Conservation (phyloP, 495 filamentous ascomycete genomes). For the Aspergillus haitiensis region DNA sequence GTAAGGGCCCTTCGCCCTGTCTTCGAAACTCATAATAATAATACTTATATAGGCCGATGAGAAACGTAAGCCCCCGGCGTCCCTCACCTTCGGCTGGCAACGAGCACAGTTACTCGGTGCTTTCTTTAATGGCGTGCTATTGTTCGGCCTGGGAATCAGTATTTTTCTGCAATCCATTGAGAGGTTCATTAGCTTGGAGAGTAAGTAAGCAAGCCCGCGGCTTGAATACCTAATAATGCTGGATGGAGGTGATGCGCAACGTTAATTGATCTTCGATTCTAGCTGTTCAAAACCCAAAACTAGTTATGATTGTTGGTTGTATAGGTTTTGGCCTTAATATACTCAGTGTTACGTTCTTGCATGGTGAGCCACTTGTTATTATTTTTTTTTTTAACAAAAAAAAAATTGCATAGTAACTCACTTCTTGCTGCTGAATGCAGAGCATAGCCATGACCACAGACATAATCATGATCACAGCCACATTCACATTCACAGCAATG, state of each 20-base stretch:
- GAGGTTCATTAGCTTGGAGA: slow-evolving; percentile 61
- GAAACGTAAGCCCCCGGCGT: slow-evolving; percentile 26
- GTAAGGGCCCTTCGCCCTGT: no score
- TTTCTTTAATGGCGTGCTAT: slow-evolving; percentile 86
- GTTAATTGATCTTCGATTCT: neutral
- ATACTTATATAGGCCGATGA: no score
- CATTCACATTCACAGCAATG: neutral
- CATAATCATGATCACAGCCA: slow-evolving; percentile 10
- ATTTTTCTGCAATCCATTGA: slow-evolving; percentile 88
- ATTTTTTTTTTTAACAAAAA: neutral
- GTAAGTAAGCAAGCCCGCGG: slow-evolving; percentile 37
- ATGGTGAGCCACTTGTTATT: slow-evolving; percentile 11
- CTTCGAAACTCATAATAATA: no score
- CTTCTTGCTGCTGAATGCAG: slow-evolving; percentile 7
- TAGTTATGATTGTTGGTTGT: slow-evolving; percentile 77
- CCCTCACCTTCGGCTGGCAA: slow-evolving; percentile 64
- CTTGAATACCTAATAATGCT: neutral
- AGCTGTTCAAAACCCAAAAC: slow-evolving; percentile 33
- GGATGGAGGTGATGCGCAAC: no score
- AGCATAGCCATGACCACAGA: slow-evolving; percentile 29
- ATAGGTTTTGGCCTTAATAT: slow-evolving; percentile 78
- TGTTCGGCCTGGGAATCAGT: slow-evolving; percentile 82
- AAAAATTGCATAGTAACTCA: no score
- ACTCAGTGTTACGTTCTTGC: slow-evolving; percentile 58
- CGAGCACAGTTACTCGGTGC: slow-evolving; percentile 85